These are phyloP conservation scores for Alternaria conjuncta DNA, from an alignment of 2,329 filamentous ascomycete genomes.

Conservation along the genomic window DNA sequence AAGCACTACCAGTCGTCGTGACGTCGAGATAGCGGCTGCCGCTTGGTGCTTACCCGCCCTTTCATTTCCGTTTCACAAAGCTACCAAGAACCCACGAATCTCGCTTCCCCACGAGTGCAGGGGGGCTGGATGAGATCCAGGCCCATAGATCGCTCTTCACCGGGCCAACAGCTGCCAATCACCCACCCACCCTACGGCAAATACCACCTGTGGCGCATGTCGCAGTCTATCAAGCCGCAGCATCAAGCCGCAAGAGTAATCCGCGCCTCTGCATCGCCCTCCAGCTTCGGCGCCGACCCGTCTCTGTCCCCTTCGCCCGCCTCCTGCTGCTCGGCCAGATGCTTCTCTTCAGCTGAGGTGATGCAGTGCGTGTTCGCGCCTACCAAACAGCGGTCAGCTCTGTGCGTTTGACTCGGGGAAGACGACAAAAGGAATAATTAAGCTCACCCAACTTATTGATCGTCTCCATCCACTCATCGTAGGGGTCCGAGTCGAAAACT, in stretches of 20 bases:
- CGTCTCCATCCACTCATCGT: slow-evolving; percentile 94
- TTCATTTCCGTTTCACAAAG: slow-evolving; percentile 17
- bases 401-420: slow-evolving; percentile 5
- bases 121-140: slow-evolving; percentile 3
- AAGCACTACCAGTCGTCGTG: slow-evolving; percentile 17
- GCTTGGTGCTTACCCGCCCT: slow-evolving; percentile 8
- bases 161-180: slow-evolving; percentile 3
- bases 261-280: slow-evolving; percentile 29
- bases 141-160: background rate
- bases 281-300: slow-evolving; percentile 6
- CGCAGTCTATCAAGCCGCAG: slow-evolving; percentile 7
- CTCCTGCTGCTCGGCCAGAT: slow-evolving; percentile 57
- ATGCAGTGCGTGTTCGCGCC: slow-evolving; percentile 86
- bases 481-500: slow-evolving; percentile 76
- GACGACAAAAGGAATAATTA: slow-evolving; percentile 6
- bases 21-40: slow-evolving; percentile 17
- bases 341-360: slow-evolving; percentile 77
- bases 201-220: slow-evolving; percentile 27
- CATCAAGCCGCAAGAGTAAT: slow-evolving; percentile 39
- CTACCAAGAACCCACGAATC: slow-evolving; percentile 3
- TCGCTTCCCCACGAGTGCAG: slow-evolving; percentile 17
- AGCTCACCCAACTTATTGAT: slow-evolving; percentile 83
- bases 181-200: background rate
- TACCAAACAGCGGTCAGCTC: slow-evolving; percentile 32
- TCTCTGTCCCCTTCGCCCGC: slow-evolving; percentile 17